Conservation (phyloP, 2,329 filamentous ascomycete genomes). For the Raffaelea deltoideospora region DNA sequence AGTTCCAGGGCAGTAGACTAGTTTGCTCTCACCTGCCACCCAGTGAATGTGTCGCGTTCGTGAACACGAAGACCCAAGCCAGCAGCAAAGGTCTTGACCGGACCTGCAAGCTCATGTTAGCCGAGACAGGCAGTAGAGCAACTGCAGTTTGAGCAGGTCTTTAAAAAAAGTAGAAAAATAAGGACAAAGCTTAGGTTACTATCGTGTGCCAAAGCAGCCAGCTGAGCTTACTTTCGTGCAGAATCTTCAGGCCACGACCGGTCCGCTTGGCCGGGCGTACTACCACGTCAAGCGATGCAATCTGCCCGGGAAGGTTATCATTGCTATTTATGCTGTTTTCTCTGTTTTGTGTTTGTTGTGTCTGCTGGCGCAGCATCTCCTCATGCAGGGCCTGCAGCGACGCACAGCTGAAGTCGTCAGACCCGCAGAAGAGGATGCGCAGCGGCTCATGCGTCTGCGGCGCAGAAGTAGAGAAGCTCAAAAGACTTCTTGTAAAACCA, state of each 20-base stretch:
- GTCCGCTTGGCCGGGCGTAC: conserved; percentile 64
- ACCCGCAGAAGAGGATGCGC: conserved; percentile 84
- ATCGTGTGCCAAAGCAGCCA: background rate
- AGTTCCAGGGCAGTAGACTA: too few species aligned
- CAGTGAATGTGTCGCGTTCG: conserved; percentile 65
- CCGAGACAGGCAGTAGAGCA: background rate
- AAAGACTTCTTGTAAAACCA: too few species aligned
- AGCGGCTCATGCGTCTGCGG: conserved; percentile 55
- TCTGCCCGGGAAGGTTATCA: conserved; percentile 30
- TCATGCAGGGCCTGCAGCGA: conserved; percentile 55
- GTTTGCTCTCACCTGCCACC: conserved; percentile 74
- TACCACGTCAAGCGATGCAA: conserved; percentile 73
- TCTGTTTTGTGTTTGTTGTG: background rate
- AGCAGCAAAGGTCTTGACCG: conserved; percentile 52
- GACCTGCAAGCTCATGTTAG: conserved; percentile 23
- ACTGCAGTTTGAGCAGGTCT: too few species aligned
- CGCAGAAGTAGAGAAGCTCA: too few species aligned
- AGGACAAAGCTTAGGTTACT: background rate
- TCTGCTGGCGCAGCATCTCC: conserved; percentile 23
- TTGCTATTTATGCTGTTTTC: too few species aligned
- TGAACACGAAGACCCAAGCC: conserved; percentile 53
- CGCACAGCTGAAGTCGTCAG: conserved; percentile 74
- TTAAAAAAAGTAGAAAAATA: background rate
- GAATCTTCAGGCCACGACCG: conserved; percentile 55
- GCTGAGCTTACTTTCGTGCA: conserved; percentile 43